Base-by-base conservation (phyloP, 176 grass and related monocot genomes). In the Cymbopogon citratus region DNA sequence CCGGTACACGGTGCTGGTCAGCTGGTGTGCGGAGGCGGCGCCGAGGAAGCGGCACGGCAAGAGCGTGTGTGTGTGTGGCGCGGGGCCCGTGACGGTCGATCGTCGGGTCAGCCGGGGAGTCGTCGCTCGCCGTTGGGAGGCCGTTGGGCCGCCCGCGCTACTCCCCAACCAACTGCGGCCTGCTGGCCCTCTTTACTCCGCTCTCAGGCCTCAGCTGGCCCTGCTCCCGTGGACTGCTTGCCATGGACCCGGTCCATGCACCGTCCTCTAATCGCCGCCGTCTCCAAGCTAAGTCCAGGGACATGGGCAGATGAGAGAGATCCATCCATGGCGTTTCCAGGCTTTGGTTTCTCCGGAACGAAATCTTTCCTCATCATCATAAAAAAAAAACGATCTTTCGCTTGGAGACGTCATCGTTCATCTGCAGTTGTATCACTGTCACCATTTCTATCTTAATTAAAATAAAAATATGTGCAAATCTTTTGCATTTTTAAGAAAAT, bases 71-170 rank as follows among this genome's bases (percentile, higher is more conserved):
- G 33, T 1, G 34, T 4, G 19, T 25, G 52, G 5, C 9, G 9
- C 4, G 48, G 31, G 13, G 21, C 10, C 28, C 12, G 23, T 15
- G 24, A 40, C 31, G 44, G 60, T 9, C 27, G 64, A n/a, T 33
- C 31, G 31, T 56, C 49, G 18, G 19, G 51, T 52, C 48, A 51
- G 16, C 48, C 56, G 18, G 10, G 26, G 62, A n/a, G n/a, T n/a
- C n/a, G n/a, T 24, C 31, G 48, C 66, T n/a, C 60, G 35, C 35
- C 25, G 40, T 49, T 64, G 36, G 69, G 43, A 24, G 18, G 56
- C 77, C 43, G 84, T 80, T 86, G 84, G 84, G 35, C 69, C 84
- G 82, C 11, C 31, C 35, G 69, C 31, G 24, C 84, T 81, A 81
- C 72, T 56, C 6, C 78, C 85, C 78, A 69, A 80, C 78, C 4